These are phyloP conservation scores for Aegilops longissima DNA, from an alignment of 176 grass and related monocot species.

Conservation along the genomic window DNA sequence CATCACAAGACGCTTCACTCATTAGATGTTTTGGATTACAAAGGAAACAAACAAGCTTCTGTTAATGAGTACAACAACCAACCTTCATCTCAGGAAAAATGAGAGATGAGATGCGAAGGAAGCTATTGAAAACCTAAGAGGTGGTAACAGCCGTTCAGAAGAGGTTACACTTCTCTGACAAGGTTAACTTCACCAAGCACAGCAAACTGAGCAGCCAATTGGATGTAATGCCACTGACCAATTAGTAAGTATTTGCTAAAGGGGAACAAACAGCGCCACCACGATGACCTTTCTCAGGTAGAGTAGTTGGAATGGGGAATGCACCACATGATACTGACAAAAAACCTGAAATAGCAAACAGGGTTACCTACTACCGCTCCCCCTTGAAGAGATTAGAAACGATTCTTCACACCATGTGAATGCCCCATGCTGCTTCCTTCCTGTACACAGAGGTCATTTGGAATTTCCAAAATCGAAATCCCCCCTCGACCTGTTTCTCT, in stretches of 20 bases:
- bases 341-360: constrained; percentile 45
- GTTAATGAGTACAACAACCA: constrained; percentile 16
- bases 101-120: constrained; percentile 35
- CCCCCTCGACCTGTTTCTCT: constrained; percentile 34
- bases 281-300: constrained; percentile 40
- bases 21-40: constrained; percentile 26
- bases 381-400: constrained; percentile 29
- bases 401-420: constrained; percentile 43
- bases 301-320: constrained; percentile 18
- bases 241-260: constrained; percentile 44
- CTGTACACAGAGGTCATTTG: constrained; percentile 50
- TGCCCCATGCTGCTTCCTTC: constrained; percentile 25
- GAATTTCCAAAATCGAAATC: constrained; percentile 40
- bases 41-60: constrained; percentile 31
- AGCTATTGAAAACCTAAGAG: constrained; percentile 4
- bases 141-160: constrained; percentile 7
- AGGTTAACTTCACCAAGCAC: constrained; percentile 17
- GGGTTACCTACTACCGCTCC: constrained; percentile 22
- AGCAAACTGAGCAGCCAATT: constrained; percentile 34
- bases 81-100: constrained; percentile 43
- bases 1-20: constrained; percentile 25
- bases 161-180: not conserved
- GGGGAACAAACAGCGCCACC: constrained; percentile 23
- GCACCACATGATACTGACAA: constrained; percentile 37
- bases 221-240: constrained; percentile 29